These are phyloP conservation scores for Serpula lacrymans DNA, from an alignment of 768 basidiomycete genomes.

Conservation along the genomic window DNA sequence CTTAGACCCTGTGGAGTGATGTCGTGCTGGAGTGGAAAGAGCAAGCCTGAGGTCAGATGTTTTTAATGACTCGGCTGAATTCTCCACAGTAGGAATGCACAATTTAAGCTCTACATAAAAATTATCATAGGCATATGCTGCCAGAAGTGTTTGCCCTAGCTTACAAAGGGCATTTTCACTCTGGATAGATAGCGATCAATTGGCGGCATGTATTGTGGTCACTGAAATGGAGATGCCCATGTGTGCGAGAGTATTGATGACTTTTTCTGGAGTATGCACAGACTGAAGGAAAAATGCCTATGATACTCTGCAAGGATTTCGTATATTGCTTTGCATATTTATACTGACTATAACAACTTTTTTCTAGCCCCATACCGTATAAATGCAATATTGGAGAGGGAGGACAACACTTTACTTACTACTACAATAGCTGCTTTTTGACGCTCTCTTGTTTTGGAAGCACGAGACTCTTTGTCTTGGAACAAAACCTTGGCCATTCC, in stretches of 20 bases:
- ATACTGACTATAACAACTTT: too few relatives aligned
- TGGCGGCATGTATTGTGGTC: too few relatives aligned
- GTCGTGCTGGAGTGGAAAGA: constrained; percentile 15
- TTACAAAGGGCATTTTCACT: constrained; percentile 8
- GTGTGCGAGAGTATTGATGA: constrained; percentile 20
- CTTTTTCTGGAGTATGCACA: constrained; percentile 16
- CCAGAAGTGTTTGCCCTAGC: constrained; percentile 20
- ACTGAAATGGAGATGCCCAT: too few relatives aligned
- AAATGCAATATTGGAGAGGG: too few relatives aligned
- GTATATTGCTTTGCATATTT: too few relatives aligned
- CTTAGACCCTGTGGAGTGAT: constrained; percentile 20
- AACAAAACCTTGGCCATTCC: too few relatives aligned
- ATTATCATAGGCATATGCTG: too few relatives aligned
- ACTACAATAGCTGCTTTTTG: too few relatives aligned
- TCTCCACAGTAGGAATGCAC: constrained; percentile 27
- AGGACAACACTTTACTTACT: too few relatives aligned
- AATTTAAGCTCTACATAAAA: constrained; percentile 36
- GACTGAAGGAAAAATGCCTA: constrained; percentile 28
- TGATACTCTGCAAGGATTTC: constrained; percentile 16
- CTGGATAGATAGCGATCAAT: constrained; percentile 15
- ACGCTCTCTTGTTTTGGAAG: too few relatives aligned
- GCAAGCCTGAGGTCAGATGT: constrained; percentile 15
- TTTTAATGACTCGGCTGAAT: constrained; percentile 6
- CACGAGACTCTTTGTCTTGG: too few relatives aligned
- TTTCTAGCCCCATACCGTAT: too few relatives aligned